phyloP scores from a whole-genome alignment of 441 rosid genomes.

The Melastoma candidum region DNA sequence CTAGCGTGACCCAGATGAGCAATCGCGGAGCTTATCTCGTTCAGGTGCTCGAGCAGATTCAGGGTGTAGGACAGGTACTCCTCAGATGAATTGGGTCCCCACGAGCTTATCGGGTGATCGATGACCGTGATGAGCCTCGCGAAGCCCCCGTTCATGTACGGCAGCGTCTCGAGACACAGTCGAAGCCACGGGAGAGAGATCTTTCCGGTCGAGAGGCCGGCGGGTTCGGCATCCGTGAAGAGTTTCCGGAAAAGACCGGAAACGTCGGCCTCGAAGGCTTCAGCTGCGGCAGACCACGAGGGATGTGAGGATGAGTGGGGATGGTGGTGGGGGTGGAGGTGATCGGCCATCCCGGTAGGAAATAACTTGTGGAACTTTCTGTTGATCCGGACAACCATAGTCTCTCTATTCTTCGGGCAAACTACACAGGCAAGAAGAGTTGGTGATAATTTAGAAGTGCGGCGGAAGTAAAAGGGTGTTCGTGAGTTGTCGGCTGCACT shows the following conservation, averaged over 20 bases:
- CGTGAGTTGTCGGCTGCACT: too few species aligned
- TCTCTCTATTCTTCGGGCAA: too few species aligned
- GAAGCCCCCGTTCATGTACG: slow-evolving; percentile 36
- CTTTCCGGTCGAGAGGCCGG: slow-evolving; percentile 9
- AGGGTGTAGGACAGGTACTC: slow-evolving; percentile 38
- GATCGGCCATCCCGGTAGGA: too few species aligned
- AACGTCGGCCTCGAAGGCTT: slow-evolving; percentile 31
- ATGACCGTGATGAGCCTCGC: slow-evolving; percentile 38
- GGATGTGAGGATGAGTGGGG: too few species aligned
- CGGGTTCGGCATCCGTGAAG: slow-evolving; percentile 18
- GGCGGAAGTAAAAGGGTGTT: too few species aligned
- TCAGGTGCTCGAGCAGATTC: slow-evolving; percentile 37
- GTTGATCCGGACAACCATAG: too few species aligned
- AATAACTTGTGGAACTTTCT: too few species aligned
- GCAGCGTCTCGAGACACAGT: slow-evolving; percentile 34
- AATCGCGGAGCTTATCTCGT: slow-evolving; percentile 29
- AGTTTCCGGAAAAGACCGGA: slow-evolving; percentile 23
- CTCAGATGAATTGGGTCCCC: slow-evolving; percentile 30
- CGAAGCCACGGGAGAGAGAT: slow-evolving; percentile 33
- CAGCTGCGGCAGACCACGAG: background rate
- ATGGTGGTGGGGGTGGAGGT: too few species aligned
- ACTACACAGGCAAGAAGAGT: too few species aligned
- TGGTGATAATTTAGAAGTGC: too few species aligned
- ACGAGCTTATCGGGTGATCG: slow-evolving; percentile 35
- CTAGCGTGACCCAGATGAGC: slow-evolving; percentile 38